Conservation (phyloP, 2,329 filamentous ascomycete genomes). For the Sclerotinia borealis region DNA sequence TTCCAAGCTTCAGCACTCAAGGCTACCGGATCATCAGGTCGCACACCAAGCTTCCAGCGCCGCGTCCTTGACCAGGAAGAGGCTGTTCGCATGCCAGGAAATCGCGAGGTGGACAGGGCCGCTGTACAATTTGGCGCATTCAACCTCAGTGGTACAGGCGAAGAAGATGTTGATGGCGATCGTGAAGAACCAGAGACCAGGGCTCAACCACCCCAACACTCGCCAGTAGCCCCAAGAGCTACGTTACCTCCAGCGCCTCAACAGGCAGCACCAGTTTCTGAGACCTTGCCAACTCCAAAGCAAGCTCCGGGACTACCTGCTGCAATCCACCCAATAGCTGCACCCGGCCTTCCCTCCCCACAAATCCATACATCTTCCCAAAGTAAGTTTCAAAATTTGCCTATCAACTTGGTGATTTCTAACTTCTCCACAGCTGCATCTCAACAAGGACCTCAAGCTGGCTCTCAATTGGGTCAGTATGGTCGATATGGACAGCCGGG, state of each 20-base stretch:
- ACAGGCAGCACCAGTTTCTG: constrained; percentile 49
- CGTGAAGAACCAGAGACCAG: constrained; percentile 93
- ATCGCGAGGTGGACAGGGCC: constrained; percentile 87
- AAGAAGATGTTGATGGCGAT: constrained; percentile 88
- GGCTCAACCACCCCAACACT: constrained; percentile 87
- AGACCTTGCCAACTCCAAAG: constrained; percentile 45
- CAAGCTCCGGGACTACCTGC: constrained; percentile 43
- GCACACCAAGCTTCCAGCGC: constrained; percentile 75
- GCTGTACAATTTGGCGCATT: constrained; percentile 96
- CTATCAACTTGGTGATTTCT: neutral
- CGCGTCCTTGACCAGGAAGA: constrained; percentile 92
- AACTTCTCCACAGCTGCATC: constrained; percentile 9
- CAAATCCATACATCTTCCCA: constrained; percentile 36
- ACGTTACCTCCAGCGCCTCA: constrained; percentile 68
- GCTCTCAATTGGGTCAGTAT: constrained; percentile 47
- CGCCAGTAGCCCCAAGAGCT: constrained; percentile 79
- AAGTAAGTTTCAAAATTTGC: constrained; percentile 21
- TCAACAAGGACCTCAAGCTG: constrained; percentile 31
- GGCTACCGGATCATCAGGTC: constrained; percentile 55
- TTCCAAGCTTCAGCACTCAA: constrained; percentile 79
- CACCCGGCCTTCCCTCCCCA: constrained; percentile 32
- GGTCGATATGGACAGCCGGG: constrained; percentile 61
- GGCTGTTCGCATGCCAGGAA: constrained; percentile 95
- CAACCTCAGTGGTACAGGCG: constrained; percentile 69
- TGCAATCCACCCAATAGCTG: constrained; percentile 39